Percentiles rank a stretch among this genome's conserved stretches.
Evolutionary conservation across 345 rosid species (phyloP).

Genomic region (Sisymbrium irio): DNA sequence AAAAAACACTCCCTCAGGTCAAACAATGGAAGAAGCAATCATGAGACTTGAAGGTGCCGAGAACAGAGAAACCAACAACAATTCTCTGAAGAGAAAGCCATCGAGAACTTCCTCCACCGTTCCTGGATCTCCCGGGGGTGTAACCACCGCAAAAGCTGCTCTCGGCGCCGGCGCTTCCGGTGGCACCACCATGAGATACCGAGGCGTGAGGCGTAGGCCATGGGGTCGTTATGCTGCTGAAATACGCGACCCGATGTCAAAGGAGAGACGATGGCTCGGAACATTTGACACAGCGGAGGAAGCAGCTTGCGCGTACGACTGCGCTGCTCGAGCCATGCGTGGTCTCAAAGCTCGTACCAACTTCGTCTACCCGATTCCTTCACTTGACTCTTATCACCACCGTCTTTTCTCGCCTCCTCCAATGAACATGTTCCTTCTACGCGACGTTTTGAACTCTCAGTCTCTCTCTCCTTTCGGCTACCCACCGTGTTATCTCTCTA

Average conservation of each 20-base stretch:
- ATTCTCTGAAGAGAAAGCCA: conserved; percentile 30
- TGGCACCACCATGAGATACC: conserved; percentile 65
- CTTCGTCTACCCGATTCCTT: conserved; percentile 61
- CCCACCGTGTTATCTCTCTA: conserved; percentile 5
- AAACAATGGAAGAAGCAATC: conserved; percentile 33
- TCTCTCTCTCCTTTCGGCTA: conserved; percentile 29
- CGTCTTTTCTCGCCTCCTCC: conserved; percentile 39
- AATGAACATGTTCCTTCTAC: conserved; percentile 56
- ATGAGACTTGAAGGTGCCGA: conserved; percentile 34
- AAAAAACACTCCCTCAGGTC: neutral
- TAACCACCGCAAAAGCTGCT: conserved; percentile 35
- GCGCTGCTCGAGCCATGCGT: conserved; percentile 91
- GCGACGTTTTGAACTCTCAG: conserved; percentile 46
- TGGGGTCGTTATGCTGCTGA: conserved; percentile 99
- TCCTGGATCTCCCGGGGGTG: conserved; percentile 20
- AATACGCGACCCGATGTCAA: conserved; percentile 87
- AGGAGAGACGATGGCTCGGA: conserved; percentile 95
- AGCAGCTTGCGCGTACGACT: conserved; percentile 94
- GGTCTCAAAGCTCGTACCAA: conserved; percentile 92
- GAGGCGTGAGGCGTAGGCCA: conserved; percentile 92
- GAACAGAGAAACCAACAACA: conserved; percentile 12
- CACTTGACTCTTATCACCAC: conserved; percentile 30
- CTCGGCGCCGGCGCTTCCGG: conserved; percentile 37
- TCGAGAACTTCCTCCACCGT: conserved; percentile 25
- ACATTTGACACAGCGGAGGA: conserved; percentile 98